Evolutionary conservation across 371 early-diverging fungal species (phyloP).

Genomic region (Coemansia sp.): DNA sequence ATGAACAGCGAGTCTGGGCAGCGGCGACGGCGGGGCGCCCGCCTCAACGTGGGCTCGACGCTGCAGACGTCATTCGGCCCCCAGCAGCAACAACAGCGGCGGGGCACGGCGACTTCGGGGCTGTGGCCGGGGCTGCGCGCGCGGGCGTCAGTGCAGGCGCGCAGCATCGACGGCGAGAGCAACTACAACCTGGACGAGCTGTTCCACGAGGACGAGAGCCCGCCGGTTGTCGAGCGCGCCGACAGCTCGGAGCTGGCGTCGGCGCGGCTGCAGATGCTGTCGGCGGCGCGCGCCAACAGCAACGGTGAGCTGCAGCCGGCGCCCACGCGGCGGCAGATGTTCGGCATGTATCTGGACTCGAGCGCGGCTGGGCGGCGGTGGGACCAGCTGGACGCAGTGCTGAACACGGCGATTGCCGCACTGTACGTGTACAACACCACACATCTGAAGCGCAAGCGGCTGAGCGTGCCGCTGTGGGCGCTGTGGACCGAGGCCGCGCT

Average conservation of each 20-base stretch:
- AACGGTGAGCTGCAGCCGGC: slow-evolving; percentile 33
- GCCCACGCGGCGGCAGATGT: slow-evolving; percentile 51
- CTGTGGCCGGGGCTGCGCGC: slow-evolving; percentile 14
- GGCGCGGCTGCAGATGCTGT: slow-evolving; percentile 33
- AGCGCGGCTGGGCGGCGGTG: slow-evolving; percentile 58
- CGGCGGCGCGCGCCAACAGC: slow-evolving; percentile 36
- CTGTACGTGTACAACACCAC: slow-evolving; percentile 58
- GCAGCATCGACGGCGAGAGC: slow-evolving; percentile 20
- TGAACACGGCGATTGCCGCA: slow-evolving; percentile 54
- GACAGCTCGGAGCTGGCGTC: slow-evolving; percentile 22
- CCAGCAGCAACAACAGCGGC: slow-evolving; percentile 17
- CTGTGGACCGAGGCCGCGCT: slow-evolving; percentile 51
- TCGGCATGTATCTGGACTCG: slow-evolving; percentile 55
- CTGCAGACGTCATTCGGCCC: not conserved
- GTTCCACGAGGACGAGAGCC: slow-evolving; percentile 23
- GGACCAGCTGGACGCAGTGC: slow-evolving; percentile 61
- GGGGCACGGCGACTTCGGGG: slow-evolving; percentile 33
- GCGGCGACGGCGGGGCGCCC: not conserved
- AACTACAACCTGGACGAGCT: slow-evolving; percentile 42
- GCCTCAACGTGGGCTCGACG: not conserved
- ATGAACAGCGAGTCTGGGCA: too few relatives aligned
- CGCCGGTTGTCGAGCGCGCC: slow-evolving; percentile 22
- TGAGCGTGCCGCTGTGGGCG: slow-evolving; percentile 46
- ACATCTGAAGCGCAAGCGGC: slow-evolving; percentile 29
- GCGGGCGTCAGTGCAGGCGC: slow-evolving; percentile 6